Conservation (phyloP, 441 rosid species). For the Isatis lusitanica region DNA sequence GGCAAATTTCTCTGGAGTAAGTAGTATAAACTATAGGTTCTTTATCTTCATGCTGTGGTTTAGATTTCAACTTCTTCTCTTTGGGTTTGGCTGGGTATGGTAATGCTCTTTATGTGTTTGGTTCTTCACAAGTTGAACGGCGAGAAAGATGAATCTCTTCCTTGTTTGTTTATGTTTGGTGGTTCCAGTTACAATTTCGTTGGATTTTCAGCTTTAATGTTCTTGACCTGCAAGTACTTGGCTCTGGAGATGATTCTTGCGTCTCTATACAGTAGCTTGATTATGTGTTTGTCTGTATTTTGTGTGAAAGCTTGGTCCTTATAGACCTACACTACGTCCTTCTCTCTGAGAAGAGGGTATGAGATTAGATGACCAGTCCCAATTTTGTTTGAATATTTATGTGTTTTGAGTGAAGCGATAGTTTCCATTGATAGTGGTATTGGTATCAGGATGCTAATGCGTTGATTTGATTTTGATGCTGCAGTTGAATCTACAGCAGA, state of each 20-base stretch:
- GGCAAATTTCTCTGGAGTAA: conserved; percentile 9
- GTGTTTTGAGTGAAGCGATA: neutral
- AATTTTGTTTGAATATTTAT: neutral
- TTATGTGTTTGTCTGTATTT: neutral
- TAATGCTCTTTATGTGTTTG: conserved; percentile 1
- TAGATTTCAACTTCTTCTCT: neutral
- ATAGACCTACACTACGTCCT: neutral
- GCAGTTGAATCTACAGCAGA: conserved; percentile 39
- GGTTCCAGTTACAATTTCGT: neutral
- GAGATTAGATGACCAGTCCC: neutral
- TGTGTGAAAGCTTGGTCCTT: neutral
- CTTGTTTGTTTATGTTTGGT: neutral
- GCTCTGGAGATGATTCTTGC: neutral
- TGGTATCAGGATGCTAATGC: conserved; percentile 1
- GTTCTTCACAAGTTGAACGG: neutral
- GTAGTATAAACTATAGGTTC: neutral
- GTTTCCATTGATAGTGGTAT: neutral
- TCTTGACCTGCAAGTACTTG: neutral
- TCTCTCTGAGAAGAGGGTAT: conserved; percentile 11
- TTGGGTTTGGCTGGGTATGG: neutral
- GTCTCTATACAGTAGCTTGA: neutral
- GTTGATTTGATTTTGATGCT: conserved; percentile 28
- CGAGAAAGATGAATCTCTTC: conserved; percentile 5
- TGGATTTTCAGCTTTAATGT: neutral
- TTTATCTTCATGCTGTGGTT: conserved; percentile 18